Percentiles rank a stretch among this genome's conserved stretches.
phyloP scores from a whole-genome alignment of 768 basidiomycete genomes.

The Suillus paluster region DNA sequence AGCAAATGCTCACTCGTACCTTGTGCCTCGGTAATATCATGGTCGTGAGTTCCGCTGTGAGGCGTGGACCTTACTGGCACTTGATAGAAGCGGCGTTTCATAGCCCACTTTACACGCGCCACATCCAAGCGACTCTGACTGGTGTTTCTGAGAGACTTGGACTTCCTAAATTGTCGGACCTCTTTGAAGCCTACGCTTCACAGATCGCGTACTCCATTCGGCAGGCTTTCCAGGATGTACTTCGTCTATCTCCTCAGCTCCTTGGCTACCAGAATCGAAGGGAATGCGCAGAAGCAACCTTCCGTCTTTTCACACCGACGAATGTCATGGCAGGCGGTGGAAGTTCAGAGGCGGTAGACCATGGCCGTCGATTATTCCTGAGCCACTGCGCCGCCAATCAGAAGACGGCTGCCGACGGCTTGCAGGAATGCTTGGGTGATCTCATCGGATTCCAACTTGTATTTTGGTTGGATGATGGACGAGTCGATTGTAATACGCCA shows the following conservation, averaged over 20 bases:
- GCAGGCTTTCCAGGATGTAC: conserved; percentile 51
- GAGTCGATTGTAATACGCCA: conserved; percentile 21
- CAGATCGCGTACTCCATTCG: conserved; percentile 76
- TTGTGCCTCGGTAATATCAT: conserved; percentile 77
- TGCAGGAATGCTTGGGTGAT: conserved; percentile 68
- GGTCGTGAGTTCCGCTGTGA: conserved; percentile 74
- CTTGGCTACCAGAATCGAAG: conserved; percentile 76
- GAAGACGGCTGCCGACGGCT: conserved; percentile 52
- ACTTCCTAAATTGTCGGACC: conserved; percentile 55
- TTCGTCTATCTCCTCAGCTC: conserved; percentile 67
- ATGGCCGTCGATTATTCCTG: conserved; percentile 53
- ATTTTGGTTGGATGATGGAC: conserved; percentile 44
- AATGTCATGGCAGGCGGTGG: conserved; percentile 55
- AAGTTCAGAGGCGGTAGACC: conserved; percentile 28
- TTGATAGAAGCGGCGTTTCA: conserved; percentile 69
- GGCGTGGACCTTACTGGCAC: conserved; percentile 88
- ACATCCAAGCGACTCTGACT: conserved; percentile 54
- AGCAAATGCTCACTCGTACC: conserved; percentile 74
- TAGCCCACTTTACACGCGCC: conserved; percentile 28
- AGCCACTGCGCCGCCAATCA: conserved; percentile 67
- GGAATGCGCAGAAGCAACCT: conserved; percentile 69
- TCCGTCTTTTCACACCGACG: conserved; percentile 68
- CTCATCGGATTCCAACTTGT: conserved; percentile 67
- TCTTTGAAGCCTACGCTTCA: conserved; percentile 81
- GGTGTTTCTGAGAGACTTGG: conserved; percentile 74